Base-by-base conservation (phyloP, 192 early-diverging fungal species). In the Podila verticillata region DNA sequence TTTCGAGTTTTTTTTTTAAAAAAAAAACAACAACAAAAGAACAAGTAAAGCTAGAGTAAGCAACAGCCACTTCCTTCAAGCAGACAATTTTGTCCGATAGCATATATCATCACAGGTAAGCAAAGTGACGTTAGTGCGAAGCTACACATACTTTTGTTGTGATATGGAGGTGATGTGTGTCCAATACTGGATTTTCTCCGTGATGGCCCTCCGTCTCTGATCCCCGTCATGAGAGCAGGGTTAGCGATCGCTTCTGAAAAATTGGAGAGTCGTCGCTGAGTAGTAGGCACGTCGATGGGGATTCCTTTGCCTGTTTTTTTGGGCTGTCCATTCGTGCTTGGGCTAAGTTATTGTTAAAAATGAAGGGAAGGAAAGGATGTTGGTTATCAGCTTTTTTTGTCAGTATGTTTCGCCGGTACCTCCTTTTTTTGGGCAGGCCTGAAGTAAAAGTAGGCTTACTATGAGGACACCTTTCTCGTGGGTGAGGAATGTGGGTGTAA, bases 271-370 rank as follows among this genome's bases (percentile, higher is more conserved):
- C 70, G 60, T 2, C 58, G 69, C 20, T 68, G 39, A 17, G 69
- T 56, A n/a, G 57, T 63, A 7, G 77, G 77, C 15, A 80, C 57
- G 39, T 47, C 61, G 20, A 80, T 80, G 7, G 77, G 77, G 5
- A 72, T 48, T n/a, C 77, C 77, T 47, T 32, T 59, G 19, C 44
- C 26, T 28, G 35, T 65, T 20, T 35, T 51, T 66, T 70, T 70
- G 6, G 57, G 34, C 9, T 13, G n/a, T n/a, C n/a, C n/a, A n/a
- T n/a, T 32, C 22, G 22, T 57, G 26, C 26, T 26, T 47, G 65
- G 8, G 34, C 65, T 67, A 57, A 44, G 44, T 24, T 13, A 22
- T 39, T n/a, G 24, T 10, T 63, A n/a, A 29, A 51, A 10, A 20
- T 17, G 20, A 31, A 63, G 44, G 36, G 62, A 63, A 47, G 62